Conservation (phyloP, 2,329 filamentous ascomycete genomes). For the Xylaria hypoxylon region DNA sequence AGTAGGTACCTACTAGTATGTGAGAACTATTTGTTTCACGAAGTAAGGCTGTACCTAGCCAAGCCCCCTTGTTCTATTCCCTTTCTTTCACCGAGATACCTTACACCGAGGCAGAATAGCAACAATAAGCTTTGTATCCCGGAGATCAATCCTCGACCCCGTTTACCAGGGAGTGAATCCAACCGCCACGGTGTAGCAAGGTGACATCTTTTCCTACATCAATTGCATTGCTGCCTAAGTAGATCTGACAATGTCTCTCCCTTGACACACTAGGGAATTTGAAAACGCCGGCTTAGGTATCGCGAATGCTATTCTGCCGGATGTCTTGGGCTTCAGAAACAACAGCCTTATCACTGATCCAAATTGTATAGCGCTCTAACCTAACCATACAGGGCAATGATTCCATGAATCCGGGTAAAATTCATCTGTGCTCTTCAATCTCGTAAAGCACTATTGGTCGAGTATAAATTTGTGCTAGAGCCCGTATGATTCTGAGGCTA, state of each 20-base stretch:
- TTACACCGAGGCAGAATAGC: conserved; percentile 2
- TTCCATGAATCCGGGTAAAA: too few relatives aligned
- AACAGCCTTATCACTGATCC: not conserved
- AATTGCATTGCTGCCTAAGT: not conserved
- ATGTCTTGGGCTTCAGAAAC: conserved; percentile 11
- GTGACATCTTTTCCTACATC: not conserved
- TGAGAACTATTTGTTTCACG: conserved; percentile 2
- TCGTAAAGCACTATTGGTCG: not conserved
- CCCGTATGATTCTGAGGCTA: not conserved
- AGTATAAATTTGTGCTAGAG: not conserved
- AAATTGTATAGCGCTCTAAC: not conserved
- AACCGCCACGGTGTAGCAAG: too few relatives aligned
- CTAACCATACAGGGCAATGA: conserved; percentile 1
- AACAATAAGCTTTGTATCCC: conserved; percentile 15
- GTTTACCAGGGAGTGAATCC: not conserved
- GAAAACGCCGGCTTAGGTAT: not conserved
- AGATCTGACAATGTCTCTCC: conserved; percentile 4
- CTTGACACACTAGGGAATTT: not conserved
- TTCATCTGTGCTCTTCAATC: not conserved
- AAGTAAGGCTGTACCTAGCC: not conserved
- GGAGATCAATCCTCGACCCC: conserved; percentile 1
- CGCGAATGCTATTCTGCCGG: not conserved
- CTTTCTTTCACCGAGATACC: conserved; percentile 3
- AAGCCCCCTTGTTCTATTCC: not conserved
- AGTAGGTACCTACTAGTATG: not conserved